These are phyloP conservation scores for Kwoniella shivajii DNA, from an alignment of 1,284 basidiomycete species.

Conservation along the genomic window DNA sequence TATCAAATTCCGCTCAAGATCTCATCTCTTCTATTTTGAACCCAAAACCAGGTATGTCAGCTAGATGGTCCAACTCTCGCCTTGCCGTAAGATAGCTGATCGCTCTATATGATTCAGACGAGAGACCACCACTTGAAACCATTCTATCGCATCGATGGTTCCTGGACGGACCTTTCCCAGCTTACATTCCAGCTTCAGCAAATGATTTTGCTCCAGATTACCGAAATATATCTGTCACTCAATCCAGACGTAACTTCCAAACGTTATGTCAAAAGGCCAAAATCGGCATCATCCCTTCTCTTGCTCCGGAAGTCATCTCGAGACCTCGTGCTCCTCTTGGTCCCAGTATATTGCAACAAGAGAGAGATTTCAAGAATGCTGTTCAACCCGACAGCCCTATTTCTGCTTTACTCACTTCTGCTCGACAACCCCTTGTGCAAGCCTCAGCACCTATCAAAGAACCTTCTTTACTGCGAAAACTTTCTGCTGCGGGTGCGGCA, in stretches of 20 bases:
- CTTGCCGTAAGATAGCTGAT: not conserved
- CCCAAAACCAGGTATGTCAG: conserved; percentile 63
- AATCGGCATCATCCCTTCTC: conserved; percentile 37
- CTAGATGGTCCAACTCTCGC: no score
- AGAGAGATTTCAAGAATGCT: conserved; percentile 93
- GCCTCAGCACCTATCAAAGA: conserved; percentile 59
- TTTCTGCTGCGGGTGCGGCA: conserved; percentile 52
- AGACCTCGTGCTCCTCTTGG: conserved; percentile 36
- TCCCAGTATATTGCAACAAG: conserved; percentile 72
- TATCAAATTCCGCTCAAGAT: conserved; percentile 72
- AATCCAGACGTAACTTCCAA: conserved; percentile 71
- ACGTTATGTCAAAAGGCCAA: conserved; percentile 42
- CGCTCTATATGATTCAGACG: conserved; percentile 40
- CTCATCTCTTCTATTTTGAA: conserved; percentile 86
- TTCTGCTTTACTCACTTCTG: conserved; percentile 81
- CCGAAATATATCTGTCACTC: conserved; percentile 63
- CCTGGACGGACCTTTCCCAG: conserved; percentile 75
- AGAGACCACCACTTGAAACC: conserved; percentile 79
- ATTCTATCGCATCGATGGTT: conserved; percentile 89
- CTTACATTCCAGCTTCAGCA: conserved; percentile 75
- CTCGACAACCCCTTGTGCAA: conserved; percentile 82
- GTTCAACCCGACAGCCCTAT: conserved; percentile 95
- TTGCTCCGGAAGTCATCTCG: conserved; percentile 25
- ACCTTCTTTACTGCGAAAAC: conserved; percentile 62
- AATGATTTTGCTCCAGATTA: conserved; percentile 76